These are phyloP conservation scores for Aspergillus sp. DNA, from an alignment of 2,329 filamentous ascomycete species.

Conservation along the genomic window DNA sequence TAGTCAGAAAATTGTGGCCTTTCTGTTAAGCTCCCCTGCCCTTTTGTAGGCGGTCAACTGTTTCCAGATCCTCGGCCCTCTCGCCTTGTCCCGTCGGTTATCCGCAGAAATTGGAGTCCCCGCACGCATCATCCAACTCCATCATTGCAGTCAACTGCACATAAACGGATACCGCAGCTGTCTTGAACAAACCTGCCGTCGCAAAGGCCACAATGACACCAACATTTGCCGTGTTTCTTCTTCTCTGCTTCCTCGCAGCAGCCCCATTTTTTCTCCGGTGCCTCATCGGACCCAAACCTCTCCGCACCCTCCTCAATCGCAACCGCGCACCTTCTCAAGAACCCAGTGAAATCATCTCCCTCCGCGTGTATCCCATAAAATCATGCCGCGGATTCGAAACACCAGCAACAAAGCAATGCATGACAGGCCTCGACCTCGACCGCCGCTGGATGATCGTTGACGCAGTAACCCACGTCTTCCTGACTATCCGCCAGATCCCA, in stretches of 20 bases:
- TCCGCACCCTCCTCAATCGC: not conserved
- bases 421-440: slow-evolving; percentile 61
- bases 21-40: too few relatives aligned
- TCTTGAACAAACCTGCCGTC: not conserved
- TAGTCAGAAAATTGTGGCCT: too few relatives aligned
- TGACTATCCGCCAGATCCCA: slow-evolving; percentile 62
- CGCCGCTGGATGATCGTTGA: slow-evolving; percentile 67
- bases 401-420: slow-evolving; percentile 51
- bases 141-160: not conserved
- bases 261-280: slow-evolving; percentile 15
- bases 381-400: slow-evolving; percentile 64
- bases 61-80: too few relatives aligned
- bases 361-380: slow-evolving; percentile 65
- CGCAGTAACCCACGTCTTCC: slow-evolving; percentile 53
- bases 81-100: not conserved
- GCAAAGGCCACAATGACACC: not conserved
- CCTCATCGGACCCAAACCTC: slow-evolving; percentile 10
- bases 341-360: slow-evolving; percentile 33
- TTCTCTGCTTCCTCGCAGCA: not conserved
- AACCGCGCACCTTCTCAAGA: not conserved
- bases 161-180: not conserved
- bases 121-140: not conserved
- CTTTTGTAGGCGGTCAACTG: too few relatives aligned
- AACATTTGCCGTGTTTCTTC: not conserved
- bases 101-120: not conserved